Conservation (phyloP, 2,329 filamentous ascomycete genomes). For the Calonectria hongkongensis region DNA sequence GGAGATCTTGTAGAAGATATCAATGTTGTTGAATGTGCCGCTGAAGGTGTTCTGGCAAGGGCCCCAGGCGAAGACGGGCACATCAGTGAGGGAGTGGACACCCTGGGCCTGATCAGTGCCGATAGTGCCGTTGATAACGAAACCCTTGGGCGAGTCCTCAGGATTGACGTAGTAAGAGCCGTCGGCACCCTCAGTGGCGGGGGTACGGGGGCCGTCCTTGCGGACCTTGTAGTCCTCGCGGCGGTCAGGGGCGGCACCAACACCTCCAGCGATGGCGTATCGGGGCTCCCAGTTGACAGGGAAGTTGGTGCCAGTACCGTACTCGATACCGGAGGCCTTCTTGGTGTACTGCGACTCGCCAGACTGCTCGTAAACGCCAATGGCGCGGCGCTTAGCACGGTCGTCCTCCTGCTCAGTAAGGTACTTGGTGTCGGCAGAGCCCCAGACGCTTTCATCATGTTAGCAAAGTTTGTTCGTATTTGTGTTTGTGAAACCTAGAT, state of each 20-base stretch:
- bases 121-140: constrained; percentile 85
- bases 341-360: constrained; percentile 85
- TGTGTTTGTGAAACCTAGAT: background rate
- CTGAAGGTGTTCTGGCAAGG: constrained; percentile 87
- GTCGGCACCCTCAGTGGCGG: constrained; percentile 72
- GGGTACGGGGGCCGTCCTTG: constrained; percentile 77
- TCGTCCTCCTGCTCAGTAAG: constrained; percentile 78
- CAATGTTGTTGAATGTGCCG: constrained; percentile 81
- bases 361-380: constrained; percentile 83
- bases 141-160: constrained; percentile 78
- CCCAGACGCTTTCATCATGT: constrained; percentile 76
- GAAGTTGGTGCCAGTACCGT: constrained; percentile 85
- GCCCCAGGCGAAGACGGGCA: constrained; percentile 85
- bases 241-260: constrained; percentile 83
- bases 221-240: constrained; percentile 86
- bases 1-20: constrained; percentile 85
- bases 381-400: constrained; percentile 83
- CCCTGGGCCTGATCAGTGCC: constrained; percentile 78
- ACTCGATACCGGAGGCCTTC: constrained; percentile 75
- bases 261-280: constrained; percentile 85
- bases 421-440: constrained; percentile 87
- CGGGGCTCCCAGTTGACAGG: constrained; percentile 90
- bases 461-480: background rate
- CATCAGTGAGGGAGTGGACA: constrained; percentile 86
- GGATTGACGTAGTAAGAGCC: constrained; percentile 82